Base-by-base conservation (phyloP, 2,329 filamentous ascomycete species). In the Botryosphaeria dothidea region DNA sequence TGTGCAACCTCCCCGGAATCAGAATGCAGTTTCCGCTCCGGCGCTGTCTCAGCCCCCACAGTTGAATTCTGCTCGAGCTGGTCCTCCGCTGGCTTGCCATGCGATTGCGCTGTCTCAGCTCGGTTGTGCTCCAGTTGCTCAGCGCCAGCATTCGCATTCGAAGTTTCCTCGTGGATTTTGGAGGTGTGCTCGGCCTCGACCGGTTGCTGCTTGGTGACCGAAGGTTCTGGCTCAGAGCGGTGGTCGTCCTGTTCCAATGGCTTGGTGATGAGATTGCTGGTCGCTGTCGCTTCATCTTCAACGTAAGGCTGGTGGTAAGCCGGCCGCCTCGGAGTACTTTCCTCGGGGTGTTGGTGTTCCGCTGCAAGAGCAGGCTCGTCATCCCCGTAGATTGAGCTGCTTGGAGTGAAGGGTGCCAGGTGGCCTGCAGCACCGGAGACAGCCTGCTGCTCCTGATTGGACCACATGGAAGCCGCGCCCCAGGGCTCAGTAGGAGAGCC, bases 401-500 rank as follows among this genome's bases (percentile, higher is more conserved):
- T 46, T 7, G 61, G 61, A 13, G 61, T 64, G 56, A 60, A 60
- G 4, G 56, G 56, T 5, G 56, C 56, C n/a, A 60, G 9, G 25
- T 60, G 56, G 7, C 56, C 19, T 19, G 54, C 27, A 25, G 49
- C 27, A 21, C 60, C 36, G 3, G 61, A 64, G 11, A 25, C 49
- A 4, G 48, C 43, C 6, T 56, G 61, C 36, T 64, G 49, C 19
- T 60, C 56, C 27, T 60, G 41, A 11, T 46, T 60, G 11, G 61
- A 64, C 61, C 61, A 64, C 38, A 64, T 64, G 25, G 61, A 64
- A 8, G 25, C 41, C 5, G 48, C 31, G 3, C 61, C 61, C 61
- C 61, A 56, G 3, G 48, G 31, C 5, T 64, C 61, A 1, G 61
- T 64, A 8, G 61, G 61, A n/a, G 61, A 64, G n/a, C 49, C 36